Conservation (phyloP, 2,329 filamentous ascomycete species). For the Claviceps monticola region DNA sequence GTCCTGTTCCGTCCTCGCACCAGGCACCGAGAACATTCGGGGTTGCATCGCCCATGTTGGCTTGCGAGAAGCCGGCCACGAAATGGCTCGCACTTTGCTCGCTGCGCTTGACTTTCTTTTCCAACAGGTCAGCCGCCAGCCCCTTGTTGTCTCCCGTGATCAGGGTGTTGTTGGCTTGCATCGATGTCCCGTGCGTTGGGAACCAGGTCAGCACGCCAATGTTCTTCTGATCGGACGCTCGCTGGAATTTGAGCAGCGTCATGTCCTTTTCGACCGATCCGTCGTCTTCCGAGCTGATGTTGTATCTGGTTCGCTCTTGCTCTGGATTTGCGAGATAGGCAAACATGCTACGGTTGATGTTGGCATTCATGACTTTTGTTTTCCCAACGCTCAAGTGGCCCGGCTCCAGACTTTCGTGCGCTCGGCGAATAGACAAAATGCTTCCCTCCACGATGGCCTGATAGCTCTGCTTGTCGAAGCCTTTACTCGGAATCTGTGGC, state of each 20-base stretch:
- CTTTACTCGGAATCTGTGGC: slow-evolving; percentile 75
- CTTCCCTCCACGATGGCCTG: slow-evolving; percentile 77
- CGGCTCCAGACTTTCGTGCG: slow-evolving; percentile 43
- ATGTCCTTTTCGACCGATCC: slow-evolving; percentile 57
- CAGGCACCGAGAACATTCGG: slow-evolving; percentile 75
- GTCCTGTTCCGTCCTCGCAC: slow-evolving; percentile 68
- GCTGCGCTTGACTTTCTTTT: slow-evolving; percentile 47
- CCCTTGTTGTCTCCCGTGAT: slow-evolving; percentile 90
- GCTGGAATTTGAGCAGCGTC: slow-evolving; percentile 62
- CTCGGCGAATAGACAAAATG: slow-evolving; percentile 62
- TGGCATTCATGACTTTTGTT: slow-evolving; percentile 51
- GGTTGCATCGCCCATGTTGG: slow-evolving; percentile 79
- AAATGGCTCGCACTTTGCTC: slow-evolving; percentile 50
- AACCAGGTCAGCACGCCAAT: slow-evolving; percentile 84
- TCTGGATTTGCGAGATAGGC: slow-evolving; percentile 73
- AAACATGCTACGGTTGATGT: slow-evolving; percentile 73
- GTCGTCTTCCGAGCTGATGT: slow-evolving; percentile 20
- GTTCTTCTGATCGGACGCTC: slow-evolving; percentile 56
- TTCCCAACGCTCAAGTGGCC: slow-evolving; percentile 55
- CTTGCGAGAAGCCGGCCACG: slow-evolving; percentile 81
- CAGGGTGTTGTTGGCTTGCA: slow-evolving; percentile 81
- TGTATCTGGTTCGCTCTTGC: slow-evolving; percentile 55
- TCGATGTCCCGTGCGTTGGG: slow-evolving; percentile 77
- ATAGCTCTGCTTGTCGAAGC: slow-evolving; percentile 77
- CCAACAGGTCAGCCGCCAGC: slow-evolving; percentile 71